Evolutionary conservation across 176 grass and related monocot species (phyloP).

Genomic region (Bothriochloa decipiens): DNA sequence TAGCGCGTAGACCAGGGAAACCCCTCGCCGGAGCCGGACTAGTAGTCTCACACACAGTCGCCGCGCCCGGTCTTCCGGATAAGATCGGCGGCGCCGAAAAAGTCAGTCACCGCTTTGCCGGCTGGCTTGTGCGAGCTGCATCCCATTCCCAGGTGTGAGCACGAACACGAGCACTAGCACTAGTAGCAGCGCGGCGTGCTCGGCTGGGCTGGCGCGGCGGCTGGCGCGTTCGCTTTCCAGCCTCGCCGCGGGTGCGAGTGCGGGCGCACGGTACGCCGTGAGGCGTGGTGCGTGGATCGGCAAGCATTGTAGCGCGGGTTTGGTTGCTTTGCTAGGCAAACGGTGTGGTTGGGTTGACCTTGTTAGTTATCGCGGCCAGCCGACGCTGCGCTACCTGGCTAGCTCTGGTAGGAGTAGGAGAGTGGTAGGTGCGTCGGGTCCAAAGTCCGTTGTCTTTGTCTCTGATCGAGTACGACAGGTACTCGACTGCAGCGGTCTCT

Average conservation of each 20-base stretch:
- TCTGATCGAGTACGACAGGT: no score
- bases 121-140: not conserved
- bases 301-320: no score
- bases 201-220: conserved; percentile 34
- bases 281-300: no score
- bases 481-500: no score
- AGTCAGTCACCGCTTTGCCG: not conserved
- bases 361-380: no score
- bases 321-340: no score
- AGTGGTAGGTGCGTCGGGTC: not conserved
- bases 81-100: conserved; percentile 18
- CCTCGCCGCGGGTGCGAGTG: conserved; percentile 13
- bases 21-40: no score
- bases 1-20: not conserved
- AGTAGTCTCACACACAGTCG: no score
- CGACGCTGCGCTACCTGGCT: not conserved
- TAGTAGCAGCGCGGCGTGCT: not conserved
- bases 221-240: conserved; percentile 38
- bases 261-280: not conserved
- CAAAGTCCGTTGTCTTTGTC: not conserved
- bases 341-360: not conserved
- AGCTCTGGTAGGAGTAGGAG: not conserved
- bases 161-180: no score
- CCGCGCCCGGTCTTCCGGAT: not conserved
- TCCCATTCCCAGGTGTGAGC: not conserved